These are phyloP conservation scores for Rhododendron griersonianum DNA, from an alignment of 148 eudicot genomes.

Conservation along the genomic window DNA sequence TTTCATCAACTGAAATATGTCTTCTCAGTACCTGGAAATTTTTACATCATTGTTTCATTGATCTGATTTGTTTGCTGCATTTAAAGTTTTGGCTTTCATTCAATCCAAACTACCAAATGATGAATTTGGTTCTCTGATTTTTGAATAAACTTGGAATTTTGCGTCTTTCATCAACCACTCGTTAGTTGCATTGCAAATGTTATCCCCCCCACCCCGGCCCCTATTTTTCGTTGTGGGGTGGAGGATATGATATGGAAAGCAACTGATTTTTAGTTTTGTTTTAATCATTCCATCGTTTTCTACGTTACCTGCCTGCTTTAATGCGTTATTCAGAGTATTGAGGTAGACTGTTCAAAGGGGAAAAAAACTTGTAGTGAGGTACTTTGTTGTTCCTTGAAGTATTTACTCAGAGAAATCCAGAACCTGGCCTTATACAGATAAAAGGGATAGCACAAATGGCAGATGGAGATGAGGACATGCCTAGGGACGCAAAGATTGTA, in stretches of 20 bases:
- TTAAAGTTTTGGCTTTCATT: neutral
- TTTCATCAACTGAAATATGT: too few species aligned
- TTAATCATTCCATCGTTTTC: neutral
- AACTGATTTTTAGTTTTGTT: neutral
- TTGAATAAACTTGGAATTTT: neutral
- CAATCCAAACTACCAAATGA: neutral
- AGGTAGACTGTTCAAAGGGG: neutral
- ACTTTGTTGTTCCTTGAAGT: neutral
- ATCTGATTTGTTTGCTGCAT: neutral
- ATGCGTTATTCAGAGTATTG: neutral
- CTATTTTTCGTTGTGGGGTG: neutral
- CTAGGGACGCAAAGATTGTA: conserved; percentile 89
- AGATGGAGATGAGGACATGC: conserved; percentile 73
- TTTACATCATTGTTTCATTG: too few species aligned
- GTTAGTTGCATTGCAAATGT: too few species aligned
- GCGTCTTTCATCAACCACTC: neutral
- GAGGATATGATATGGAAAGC: neutral
- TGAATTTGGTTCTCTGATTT: neutral
- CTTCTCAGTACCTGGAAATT: too few species aligned
- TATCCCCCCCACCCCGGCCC: too few species aligned
- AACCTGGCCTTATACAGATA: neutral
- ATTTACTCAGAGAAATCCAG: neutral
- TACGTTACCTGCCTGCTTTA: neutral
- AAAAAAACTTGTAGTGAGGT: neutral
- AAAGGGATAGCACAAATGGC: conserved; percentile 39